Evolutionary conservation across 139 green algal species (phyloP), one percentile per base, ranked within the genome.

Genomic region (Closterium sp.): DNA sequence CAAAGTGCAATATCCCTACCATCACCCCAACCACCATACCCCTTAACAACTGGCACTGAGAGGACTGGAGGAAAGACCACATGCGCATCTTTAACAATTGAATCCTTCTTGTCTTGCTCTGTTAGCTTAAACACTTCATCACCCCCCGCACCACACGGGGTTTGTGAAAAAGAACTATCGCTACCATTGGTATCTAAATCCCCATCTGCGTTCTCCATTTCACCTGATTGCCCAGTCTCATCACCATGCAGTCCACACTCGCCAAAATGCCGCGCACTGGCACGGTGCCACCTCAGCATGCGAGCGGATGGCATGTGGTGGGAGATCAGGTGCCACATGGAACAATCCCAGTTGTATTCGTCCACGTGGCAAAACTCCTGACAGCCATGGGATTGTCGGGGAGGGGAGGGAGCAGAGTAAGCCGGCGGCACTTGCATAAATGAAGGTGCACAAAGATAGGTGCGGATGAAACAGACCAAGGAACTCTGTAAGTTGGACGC

Each of bases 271-370:
- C 31, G n/a, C 10, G 89, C 89, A 31, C 89, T 93, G 24, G 91
- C 28, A 9, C 91, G 88, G 30, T 32, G 28, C 31, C 85, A 62
- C 31, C 90, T 73, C 13, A 38, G 70, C 29, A 62, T 32, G 89
- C 30, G 62, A 79, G 62, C 70, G n/a, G 28, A 42, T n/a, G 30
- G 70, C 21, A 30, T 38, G 89, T 29, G 89, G 89, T n/a, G 13
- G 28, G 87, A 29, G 24, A 92, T 62, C 1, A 85, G 24, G 29
- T 13, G 13, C 90, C 24, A 91, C 50, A 93, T 34, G n/a, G 91
- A 94, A 17, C 90, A 22, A 89, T 94, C 91, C 91, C 91, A 94
- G 31, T 94, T 94, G 89, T 94, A 94, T 19, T 94, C 91, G 42
- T 94, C 89, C 27, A 93, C 85, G 19, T n/a, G 22, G 30, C 91